Evolutionary conservation across 2,329 filamentous ascomycete genomes (phyloP).

Genomic region (Monosporascus sp.): DNA sequence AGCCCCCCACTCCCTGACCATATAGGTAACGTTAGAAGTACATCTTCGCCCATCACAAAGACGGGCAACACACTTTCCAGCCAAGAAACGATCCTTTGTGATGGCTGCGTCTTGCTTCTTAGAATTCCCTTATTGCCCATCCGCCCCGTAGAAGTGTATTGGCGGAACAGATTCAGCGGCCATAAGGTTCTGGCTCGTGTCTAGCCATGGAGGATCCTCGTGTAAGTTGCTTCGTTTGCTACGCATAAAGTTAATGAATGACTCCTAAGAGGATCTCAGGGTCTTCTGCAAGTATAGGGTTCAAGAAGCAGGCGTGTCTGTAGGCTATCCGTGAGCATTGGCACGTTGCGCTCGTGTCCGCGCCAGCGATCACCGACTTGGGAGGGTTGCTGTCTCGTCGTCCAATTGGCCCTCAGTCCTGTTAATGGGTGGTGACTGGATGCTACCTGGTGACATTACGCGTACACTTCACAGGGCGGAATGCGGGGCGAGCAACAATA

Average conservation of each 20-base stretch:
- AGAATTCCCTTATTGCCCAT: neutral
- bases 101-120: no score
- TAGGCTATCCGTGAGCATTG: neutral
- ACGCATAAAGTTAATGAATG: neutral
- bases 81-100: neutral
- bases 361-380: neutral
- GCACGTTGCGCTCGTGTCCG: neutral
- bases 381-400: neutral
- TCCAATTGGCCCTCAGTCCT: neutral
- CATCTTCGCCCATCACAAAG: neutral
- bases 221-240: neutral
- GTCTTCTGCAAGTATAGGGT: neutral
- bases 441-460: neutral
- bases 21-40: neutral
- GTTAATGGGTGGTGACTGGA: neutral
- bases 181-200: neutral
- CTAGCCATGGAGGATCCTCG: neutral
- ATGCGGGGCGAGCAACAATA: neutral
- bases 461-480: neutral
- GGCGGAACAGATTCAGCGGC: neutral
- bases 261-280: neutral
- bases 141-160: neutral
- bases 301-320: neutral
- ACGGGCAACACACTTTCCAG: neutral
- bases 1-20: neutral